Percentiles rank a stretch among this genome's conserved stretches.
Evolutionary conservation across 371 early-diverging fungal genomes (phyloP).

Genomic region (Mortierella sp.): DNA sequence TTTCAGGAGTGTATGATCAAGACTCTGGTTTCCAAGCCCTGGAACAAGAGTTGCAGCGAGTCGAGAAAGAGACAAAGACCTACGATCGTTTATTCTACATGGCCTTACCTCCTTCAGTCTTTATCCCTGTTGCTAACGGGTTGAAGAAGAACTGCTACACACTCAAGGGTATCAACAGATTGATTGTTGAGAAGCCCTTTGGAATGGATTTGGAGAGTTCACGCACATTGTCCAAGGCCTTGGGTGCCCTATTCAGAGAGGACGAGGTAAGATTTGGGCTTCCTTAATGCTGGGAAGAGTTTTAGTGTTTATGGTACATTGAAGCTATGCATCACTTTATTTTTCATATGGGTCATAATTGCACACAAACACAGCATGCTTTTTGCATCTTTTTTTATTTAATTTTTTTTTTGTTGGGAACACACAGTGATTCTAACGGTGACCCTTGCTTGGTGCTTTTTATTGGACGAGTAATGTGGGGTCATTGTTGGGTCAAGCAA

Average conservation of each 20-base stretch:
- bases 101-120: constrained; percentile 97
- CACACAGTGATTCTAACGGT: neutral
- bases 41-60: constrained; percentile 64
- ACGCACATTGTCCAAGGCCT: constrained; percentile 71
- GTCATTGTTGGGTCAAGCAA: neutral
- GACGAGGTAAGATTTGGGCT: constrained; percentile 68
- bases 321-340: too few relatives aligned
- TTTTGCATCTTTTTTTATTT: neutral
- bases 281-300: neutral
- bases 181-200: constrained; percentile 98
- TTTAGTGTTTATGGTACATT: neutral
- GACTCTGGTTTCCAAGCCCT: constrained; percentile 75
- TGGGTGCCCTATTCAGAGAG: constrained; percentile 85
- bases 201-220: constrained; percentile 92
- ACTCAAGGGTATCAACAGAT: constrained; percentile 73
- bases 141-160: constrained; percentile 79
- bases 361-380: neutral
- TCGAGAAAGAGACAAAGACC: constrained; percentile 66
- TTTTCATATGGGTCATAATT: neutral
- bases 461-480: constrained; percentile 8
- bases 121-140: constrained; percentile 85
- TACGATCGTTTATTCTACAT: constrained; percentile 90
- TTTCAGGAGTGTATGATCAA: constrained; percentile 90
- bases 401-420: constrained; percentile 36
- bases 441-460: neutral